phyloP scores from a whole-genome alignment of 441 rosid species.

The Breynia disticha region DNA sequence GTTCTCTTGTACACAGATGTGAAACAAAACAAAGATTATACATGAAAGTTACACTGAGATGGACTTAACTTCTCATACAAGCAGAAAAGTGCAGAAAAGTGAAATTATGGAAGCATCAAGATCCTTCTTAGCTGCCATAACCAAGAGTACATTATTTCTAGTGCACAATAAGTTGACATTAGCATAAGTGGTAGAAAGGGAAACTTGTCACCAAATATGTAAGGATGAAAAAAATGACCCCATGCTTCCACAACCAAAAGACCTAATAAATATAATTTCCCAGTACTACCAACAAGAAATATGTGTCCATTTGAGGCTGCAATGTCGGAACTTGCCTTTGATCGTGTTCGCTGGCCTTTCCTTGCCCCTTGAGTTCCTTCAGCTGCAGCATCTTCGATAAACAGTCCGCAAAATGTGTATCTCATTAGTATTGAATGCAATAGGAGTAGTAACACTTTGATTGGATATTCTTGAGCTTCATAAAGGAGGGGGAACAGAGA shows the following conservation, averaged over 20 bases:
- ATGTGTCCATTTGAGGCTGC: conserved; percentile 14
- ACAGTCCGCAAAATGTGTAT: conserved; percentile 38
- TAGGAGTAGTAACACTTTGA: conserved; percentile 60
- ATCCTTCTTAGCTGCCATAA: conserved; percentile 68
- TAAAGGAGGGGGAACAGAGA: conserved; percentile 78
- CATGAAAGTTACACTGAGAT: background rate
- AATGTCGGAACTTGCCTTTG: conserved; percentile 2
- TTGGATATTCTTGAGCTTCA: conserved; percentile 67
- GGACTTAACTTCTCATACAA: background rate
- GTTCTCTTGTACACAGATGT: background rate
- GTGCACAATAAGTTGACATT: conserved; percentile 60
- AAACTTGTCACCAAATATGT: conserved; percentile 51
- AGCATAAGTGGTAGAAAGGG: conserved; percentile 74
- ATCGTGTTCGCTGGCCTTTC: conserved; percentile 13
- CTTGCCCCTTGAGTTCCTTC: conserved; percentile 12
- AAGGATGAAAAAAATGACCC: conserved; percentile 62
- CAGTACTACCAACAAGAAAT: conserved; percentile 37
- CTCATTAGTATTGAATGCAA: conserved; percentile 47
- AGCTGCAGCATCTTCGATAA: conserved; percentile 9
- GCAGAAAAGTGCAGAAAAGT: too few species aligned
- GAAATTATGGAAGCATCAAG: conserved; percentile 7
- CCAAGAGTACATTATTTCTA: conserved; percentile 70
- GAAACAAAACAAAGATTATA: background rate
- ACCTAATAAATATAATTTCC: conserved; percentile 49
- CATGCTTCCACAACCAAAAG: conserved; percentile 54